Evolutionary conservation across 2,329 filamentous ascomycete genomes (phyloP), one percentile per base, ranked within the genome.

Genomic region (Penicillium occitanis): DNA sequence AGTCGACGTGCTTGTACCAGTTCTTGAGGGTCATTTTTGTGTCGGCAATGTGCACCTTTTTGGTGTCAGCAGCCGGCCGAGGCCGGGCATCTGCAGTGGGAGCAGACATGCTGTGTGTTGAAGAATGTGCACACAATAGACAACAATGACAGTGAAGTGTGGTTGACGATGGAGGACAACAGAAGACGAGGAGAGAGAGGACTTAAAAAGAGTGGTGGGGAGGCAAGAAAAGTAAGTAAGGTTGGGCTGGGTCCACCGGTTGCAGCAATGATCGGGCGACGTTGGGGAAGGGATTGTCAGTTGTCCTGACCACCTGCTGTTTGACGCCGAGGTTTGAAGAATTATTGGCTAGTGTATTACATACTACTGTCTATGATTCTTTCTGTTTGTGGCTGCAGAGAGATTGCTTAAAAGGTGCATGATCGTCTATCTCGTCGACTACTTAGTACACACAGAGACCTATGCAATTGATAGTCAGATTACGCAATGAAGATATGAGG

Each of bases 1-100:
- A 97, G 85, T 96, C 93, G 83, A 97, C 86, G 77, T 97, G 93
- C 82, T 93, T 90, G 82, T 93, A 89, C 91, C 91, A 95, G 83
- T 96, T 97, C 74, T 84, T 82, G 79, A 84, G 85, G 67, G 91
- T 96, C 72, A 96, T 89, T 66, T 91, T 90, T 69, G 87, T 87
- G 70, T 96, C 92, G 70, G 91, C 88, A 80, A 96, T 95, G 80
- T 96, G 92, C 74, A 90, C 86, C 82, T 96, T 96, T 83, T 89
- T 86, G 61, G 85, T 72, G 68, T 78, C 77, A 44, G 70, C 76
- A 50, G 70, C 71, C 70, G 74, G 75, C 53, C 74, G 73, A 70
- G 75, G 74, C 66, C 71, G 64, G 51, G 72, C 67, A 68, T 77
- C 76, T 65, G 71, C 67, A 51, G 73, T 65, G 70, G 77, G 75